Conservation (phyloP, 1,139 yeast species). For the Petasospora rhodanensis region DNA sequence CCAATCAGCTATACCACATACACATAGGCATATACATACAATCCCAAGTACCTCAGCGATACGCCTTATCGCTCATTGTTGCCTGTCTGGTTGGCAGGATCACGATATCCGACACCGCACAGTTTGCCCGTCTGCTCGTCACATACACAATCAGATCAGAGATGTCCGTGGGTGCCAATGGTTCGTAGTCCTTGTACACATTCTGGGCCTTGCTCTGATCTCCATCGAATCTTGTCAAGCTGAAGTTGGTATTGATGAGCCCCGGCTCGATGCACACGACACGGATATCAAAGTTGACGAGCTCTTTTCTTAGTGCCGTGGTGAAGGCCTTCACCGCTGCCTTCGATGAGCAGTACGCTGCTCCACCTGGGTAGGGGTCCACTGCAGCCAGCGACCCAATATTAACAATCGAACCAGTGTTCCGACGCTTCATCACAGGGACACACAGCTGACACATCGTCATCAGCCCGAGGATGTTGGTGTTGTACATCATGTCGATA, state of each 20-base stretch:
- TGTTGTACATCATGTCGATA: constrained; percentile 51
- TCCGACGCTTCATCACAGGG: constrained; percentile 42
- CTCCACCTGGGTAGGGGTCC: constrained; percentile 74
- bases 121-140: constrained; percentile 54
- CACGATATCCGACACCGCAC: constrained; percentile 65
- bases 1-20: too few relatives aligned
- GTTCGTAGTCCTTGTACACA: constrained; percentile 61
- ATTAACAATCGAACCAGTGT: constrained; percentile 60
- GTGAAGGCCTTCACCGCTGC: constrained; percentile 66
- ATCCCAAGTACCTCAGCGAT: constrained; percentile 9
- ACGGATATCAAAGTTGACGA: constrained; percentile 55
- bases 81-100: constrained; percentile 69
- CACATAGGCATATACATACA: too few relatives aligned
- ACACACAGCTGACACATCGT: constrained; percentile 51
- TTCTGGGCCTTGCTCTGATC: constrained; percentile 55
- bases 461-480: constrained; percentile 61
- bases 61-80: constrained; percentile 24
- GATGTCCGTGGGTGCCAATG: constrained; percentile 60
- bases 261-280: constrained; percentile 76
- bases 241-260: constrained; percentile 71
- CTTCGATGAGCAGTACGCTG: constrained; percentile 71
- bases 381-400: constrained; percentile 75
- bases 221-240: constrained; percentile 65
- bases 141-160: constrained; percentile 66
- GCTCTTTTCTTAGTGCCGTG: constrained; percentile 62